These are phyloP conservation scores for Penicillium alfredii DNA, from an alignment of 495 filamentous ascomycete genomes.

Conservation along the genomic window DNA sequence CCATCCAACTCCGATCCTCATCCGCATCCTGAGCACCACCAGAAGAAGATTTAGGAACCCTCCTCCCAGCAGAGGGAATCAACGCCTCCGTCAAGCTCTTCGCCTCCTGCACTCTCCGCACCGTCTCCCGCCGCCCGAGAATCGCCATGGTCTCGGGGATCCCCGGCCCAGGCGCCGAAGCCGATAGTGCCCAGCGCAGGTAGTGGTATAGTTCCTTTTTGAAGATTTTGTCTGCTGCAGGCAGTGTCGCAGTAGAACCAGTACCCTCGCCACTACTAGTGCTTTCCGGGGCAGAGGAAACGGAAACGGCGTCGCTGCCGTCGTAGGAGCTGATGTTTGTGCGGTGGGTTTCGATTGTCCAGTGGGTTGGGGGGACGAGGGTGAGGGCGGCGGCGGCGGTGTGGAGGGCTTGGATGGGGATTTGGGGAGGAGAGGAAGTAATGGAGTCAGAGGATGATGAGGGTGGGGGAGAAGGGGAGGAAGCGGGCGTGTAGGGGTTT, in stretches of 20 bases:
- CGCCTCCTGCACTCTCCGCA: conserved; percentile 50
- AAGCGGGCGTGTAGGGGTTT: conserved; percentile 24
- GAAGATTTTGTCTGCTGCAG: conserved; percentile 26
- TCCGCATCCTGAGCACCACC: conserved; percentile 10
- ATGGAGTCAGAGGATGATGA: conserved; percentile 6
- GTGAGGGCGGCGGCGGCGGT: conserved; percentile 32
- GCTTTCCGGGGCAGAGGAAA: conserved; percentile 8
- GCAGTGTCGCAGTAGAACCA: too few species aligned
- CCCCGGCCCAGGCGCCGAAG: conserved; percentile 51
- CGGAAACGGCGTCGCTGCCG: conserved; percentile 17
- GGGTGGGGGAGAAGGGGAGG: too few species aligned
- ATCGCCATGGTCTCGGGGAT: conserved; percentile 54
- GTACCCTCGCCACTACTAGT: background rate
- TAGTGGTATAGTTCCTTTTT: conserved; percentile 48
- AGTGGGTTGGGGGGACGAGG: conserved; percentile 35
- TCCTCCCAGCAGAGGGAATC: conserved; percentile 12
- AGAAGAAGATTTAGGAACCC: conserved; percentile 14
- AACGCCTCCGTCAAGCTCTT: conserved; percentile 24
- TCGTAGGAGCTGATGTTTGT: conserved; percentile 37
- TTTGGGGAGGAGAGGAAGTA: conserved; percentile 5
- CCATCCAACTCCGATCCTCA: conserved; percentile 37
- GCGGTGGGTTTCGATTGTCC: conserved; percentile 33
- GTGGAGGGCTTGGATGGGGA: conserved; percentile 35
- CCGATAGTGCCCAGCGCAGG: conserved; percentile 63
- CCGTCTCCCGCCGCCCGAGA: conserved; percentile 55